A percentile compares a stretch with the other conserved stretches of the same genome.
phyloP scores from a whole-genome alignment of 1,284 basidiomycete species.

The Polyporus tsugae region DNA sequence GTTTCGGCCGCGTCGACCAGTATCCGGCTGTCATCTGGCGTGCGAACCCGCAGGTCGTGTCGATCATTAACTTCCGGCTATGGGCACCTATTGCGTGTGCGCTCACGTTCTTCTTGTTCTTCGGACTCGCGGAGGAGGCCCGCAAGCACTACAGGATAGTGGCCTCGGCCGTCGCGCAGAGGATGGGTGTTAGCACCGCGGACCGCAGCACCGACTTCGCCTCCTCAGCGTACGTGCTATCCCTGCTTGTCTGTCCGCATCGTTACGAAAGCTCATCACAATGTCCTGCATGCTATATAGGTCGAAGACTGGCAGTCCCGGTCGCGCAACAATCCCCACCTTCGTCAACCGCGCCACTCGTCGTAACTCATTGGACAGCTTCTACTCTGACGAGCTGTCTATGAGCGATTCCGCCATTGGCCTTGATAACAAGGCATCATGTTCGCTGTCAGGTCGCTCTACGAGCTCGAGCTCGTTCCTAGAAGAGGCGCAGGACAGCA shows the following conservation, averaged over 20 bases:
- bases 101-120: constrained; percentile 50
- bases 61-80: constrained; percentile 33
- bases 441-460: not conserved
- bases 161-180: constrained; percentile 14
- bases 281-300: not conserved
- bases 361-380: constrained; percentile 1
- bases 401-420: not conserved
- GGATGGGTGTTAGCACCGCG: not conserved
- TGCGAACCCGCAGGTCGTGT: not conserved
- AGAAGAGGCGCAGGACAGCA: not conserved
- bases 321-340: not conserved
- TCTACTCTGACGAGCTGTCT: not conserved
- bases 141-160: constrained; percentile 42
- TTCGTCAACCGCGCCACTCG: constrained; percentile 1
- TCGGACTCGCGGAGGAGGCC: constrained; percentile 52
- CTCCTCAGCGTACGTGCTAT: constrained; percentile 3
- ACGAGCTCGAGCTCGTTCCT: not conserved
- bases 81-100: constrained; percentile 46
- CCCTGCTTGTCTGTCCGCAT: no score
- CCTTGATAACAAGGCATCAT: not conserved
- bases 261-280: not conserved
- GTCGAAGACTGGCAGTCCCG: not conserved
- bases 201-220: not conserved
- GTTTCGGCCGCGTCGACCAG: constrained; percentile 44
- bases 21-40: constrained; percentile 38